Evolutionary conservation across 2,329 filamentous ascomycete species (phyloP).

Genomic region (Fusarium begoniae): DNA sequence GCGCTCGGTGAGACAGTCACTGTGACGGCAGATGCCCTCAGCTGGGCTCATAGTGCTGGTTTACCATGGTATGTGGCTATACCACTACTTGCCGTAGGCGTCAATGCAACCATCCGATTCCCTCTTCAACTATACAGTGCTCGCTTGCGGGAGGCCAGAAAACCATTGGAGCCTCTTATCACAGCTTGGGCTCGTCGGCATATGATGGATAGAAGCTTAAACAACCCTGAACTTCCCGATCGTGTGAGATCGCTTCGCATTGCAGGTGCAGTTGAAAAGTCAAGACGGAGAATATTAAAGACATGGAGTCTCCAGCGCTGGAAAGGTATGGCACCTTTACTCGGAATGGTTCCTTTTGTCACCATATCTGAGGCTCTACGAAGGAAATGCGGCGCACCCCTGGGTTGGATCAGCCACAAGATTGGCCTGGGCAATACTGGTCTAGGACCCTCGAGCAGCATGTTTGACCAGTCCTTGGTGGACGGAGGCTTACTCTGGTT

Average conservation of each 20-base stretch:
- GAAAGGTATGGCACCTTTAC: slow-evolving; percentile 53
- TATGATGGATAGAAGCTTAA: background rate
- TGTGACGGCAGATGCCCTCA: slow-evolving; percentile 54
- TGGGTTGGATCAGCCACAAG: slow-evolving; percentile 45
- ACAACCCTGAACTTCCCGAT: slow-evolving; percentile 19
- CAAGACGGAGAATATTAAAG: slow-evolving; percentile 48
- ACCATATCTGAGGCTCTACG: slow-evolving; percentile 60
- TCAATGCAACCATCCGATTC: slow-evolving; percentile 57
- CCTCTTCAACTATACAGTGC: slow-evolving; percentile 57
- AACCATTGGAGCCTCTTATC: slow-evolving; percentile 44
- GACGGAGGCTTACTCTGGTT: slow-evolving; percentile 66
- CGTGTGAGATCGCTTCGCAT: slow-evolving; percentile 39
- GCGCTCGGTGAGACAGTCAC: slow-evolving; percentile 48
- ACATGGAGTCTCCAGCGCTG: slow-evolving; percentile 57
- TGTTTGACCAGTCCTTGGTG: slow-evolving; percentile 53
- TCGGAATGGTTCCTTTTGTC: slow-evolving; percentile 60
- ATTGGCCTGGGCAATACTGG: slow-evolving; percentile 42
- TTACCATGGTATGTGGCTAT: slow-evolving; percentile 65
- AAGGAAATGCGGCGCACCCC: slow-evolving; percentile 52
- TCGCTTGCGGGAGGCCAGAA: slow-evolving; percentile 44
- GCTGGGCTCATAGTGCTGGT: slow-evolving; percentile 55
- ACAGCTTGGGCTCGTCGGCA: slow-evolving; percentile 47
- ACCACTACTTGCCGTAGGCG: slow-evolving; percentile 59
- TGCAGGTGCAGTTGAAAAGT: slow-evolving; percentile 41
- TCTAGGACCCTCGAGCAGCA: slow-evolving; percentile 37